A percentile compares a stretch with the other conserved stretches of the same genome.
phyloP scores from a whole-genome alignment of 78 protist species.

The Polysphondylium violaceum region DNA sequence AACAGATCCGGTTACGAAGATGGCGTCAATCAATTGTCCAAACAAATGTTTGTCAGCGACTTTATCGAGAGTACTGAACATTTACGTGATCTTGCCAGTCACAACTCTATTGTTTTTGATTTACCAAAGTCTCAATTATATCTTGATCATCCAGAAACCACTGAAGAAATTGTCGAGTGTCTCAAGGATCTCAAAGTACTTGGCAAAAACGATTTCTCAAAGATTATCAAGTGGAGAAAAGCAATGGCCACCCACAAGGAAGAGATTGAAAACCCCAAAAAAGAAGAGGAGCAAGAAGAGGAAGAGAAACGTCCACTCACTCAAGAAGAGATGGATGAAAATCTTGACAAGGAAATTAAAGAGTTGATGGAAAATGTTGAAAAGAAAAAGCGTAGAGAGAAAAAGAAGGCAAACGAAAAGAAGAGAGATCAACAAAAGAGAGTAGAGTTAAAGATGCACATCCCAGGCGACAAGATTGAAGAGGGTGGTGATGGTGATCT shows the following conservation, averaged over 20 bases:
- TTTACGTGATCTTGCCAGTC: slow-evolving; percentile 43
- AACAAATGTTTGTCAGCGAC: slow-evolving; percentile 30
- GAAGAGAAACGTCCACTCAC: slow-evolving; percentile 16
- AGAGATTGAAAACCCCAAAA: slow-evolving; percentile 1
- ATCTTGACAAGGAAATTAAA: slow-evolving; percentile 5
- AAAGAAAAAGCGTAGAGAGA: slow-evolving; percentile 32
- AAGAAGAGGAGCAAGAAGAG: neutral
- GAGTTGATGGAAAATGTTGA: slow-evolving; percentile 21
- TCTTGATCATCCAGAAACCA: slow-evolving; percentile 85
- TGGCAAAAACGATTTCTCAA: slow-evolving; percentile 90
- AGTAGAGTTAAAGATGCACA: slow-evolving; percentile 51
- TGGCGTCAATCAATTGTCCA: slow-evolving; percentile 3
- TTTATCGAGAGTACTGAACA: slow-evolving; percentile 77
- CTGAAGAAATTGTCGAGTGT: slow-evolving; percentile 80
- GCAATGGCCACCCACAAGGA: slow-evolving; percentile 22
- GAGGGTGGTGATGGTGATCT: slow-evolving; percentile 28
- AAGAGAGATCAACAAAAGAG: slow-evolving; percentile 24
- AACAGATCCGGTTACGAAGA: slow-evolving; percentile 85
- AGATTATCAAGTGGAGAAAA: slow-evolving; percentile 90
- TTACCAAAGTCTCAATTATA: slow-evolving; percentile 39
- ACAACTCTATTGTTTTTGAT: slow-evolving; percentile 77
- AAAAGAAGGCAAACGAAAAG: slow-evolving; percentile 44
- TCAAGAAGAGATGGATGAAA: slow-evolving; percentile 41
- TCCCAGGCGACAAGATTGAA: slow-evolving; percentile 62
- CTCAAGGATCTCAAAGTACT: slow-evolving; percentile 86